phyloP scores from a whole-genome alignment of 2,329 filamentous ascomycete genomes.

The Phoma sp. region DNA sequence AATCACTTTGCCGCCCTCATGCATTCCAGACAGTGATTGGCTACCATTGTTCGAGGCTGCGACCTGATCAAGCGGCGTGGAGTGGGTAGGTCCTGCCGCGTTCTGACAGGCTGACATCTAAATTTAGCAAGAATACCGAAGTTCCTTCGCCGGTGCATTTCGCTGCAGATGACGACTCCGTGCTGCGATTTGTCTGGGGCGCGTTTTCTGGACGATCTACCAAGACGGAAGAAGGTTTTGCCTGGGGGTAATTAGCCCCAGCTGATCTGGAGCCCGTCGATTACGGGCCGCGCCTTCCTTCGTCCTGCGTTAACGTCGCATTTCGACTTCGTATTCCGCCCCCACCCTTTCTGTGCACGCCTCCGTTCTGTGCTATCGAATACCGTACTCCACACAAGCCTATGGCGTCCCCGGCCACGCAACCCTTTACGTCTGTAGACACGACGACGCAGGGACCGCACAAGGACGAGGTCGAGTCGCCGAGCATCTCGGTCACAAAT shows the following conservation, averaged over 20 bases:
- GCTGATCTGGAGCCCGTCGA: slow-evolving; percentile 27
- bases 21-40: slow-evolving; percentile 13
- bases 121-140: slow-evolving; percentile 25
- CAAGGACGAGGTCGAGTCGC: slow-evolving; percentile 55
- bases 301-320: slow-evolving; percentile 41
- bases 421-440: slow-evolving; percentile 53
- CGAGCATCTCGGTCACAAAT: slow-evolving; percentile 58
- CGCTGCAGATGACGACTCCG: slow-evolving; percentile 19
- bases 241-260: slow-evolving; percentile 18
- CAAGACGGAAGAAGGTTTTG: slow-evolving; percentile 23
- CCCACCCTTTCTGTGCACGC: slow-evolving; percentile 42
- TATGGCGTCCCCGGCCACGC: slow-evolving; percentile 46
- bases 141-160: slow-evolving; percentile 21
- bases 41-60: slow-evolving; percentile 8
- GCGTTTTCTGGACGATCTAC: slow-evolving; percentile 22
- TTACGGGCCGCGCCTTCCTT: slow-evolving; percentile 37
- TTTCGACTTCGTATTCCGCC: slow-evolving; percentile 39
- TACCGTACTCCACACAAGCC: slow-evolving; percentile 29
- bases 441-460: slow-evolving; percentile 41
- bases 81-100: slow-evolving; percentile 14
- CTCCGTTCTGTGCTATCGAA: slow-evolving; percentile 38
- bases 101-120: slow-evolving; percentile 23
- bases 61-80: slow-evolving; percentile 21
- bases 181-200: slow-evolving; percentile 14
- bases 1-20: slow-evolving; percentile 9